phyloP scores from a whole-genome alignment of 2,329 filamentous ascomycete genomes.

The Aureobasidium subglaciale region DNA sequence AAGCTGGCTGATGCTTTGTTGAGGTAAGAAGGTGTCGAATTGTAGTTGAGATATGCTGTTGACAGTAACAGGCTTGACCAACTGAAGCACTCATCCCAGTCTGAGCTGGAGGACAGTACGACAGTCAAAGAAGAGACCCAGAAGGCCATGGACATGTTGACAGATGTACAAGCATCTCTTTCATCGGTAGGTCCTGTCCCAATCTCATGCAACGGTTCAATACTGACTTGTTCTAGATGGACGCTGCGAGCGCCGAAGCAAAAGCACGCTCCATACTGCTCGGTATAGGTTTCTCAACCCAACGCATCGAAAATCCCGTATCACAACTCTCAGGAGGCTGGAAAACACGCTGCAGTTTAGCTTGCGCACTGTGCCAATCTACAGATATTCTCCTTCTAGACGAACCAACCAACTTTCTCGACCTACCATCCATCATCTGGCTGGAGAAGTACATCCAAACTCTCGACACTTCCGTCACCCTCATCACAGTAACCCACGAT shows the following conservation, averaged over 20 bases:
- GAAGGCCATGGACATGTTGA: slow-evolving; percentile 61
- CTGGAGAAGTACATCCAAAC: slow-evolving; percentile 63
- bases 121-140: slow-evolving; percentile 58
- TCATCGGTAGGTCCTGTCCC: slow-evolving; percentile 44
- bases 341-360: slow-evolving; percentile 38
- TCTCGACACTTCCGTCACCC: slow-evolving; percentile 48
- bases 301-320: slow-evolving; percentile 53
- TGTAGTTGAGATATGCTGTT: not conserved
- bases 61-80: not conserved
- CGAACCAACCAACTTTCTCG: slow-evolving; percentile 82
- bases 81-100: not conserved
- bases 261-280: slow-evolving; percentile 59
- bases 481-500: slow-evolving; percentile 78
- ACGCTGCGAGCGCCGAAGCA: slow-evolving; percentile 39
- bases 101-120: slow-evolving; percentile 40
- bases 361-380: slow-evolving; percentile 58
- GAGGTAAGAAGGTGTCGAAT: slow-evolving; percentile 1
- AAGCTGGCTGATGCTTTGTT: slow-evolving; percentile 42
- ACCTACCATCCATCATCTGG: slow-evolving; percentile 78
- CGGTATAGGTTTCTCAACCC: slow-evolving; percentile 64
- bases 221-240: not conserved
- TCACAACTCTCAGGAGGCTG: slow-evolving; percentile 63
- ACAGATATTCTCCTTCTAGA: slow-evolving; percentile 75
- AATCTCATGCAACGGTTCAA: too few relatives aligned
- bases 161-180: slow-evolving; percentile 59